Evolutionary conservation across 1,284 basidiomycete species (phyloP), one percentile per base, ranked within the genome.

Genomic region (Melampsora americana): DNA sequence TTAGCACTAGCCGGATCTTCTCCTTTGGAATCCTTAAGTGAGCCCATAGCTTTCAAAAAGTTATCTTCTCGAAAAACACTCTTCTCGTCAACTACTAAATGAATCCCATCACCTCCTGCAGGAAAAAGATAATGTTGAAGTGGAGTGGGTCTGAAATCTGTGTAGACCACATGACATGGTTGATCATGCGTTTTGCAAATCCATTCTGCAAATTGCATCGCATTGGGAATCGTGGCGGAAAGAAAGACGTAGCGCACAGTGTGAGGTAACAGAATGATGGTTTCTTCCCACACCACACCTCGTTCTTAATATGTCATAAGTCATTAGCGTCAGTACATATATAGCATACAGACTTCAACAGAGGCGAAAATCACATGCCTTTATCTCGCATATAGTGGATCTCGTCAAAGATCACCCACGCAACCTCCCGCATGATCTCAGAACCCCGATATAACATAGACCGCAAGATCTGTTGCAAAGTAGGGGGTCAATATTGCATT

Each of bases 341-440:
- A 16, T 16, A 30, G 7, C 91, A 90, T n/a, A n/a, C 2, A 30
- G 6, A 9, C 16, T 59, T 53, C 39, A 66, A 60, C 60, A 53
- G 64, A 18, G 3, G 18, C 28, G 48, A 18, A 30, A 60, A 35
- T 59, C 26, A 79, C 82, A 74, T 32, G 84, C 85, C 85, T 79
- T 95, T 94, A 86, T 99, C 96, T 79, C 96, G 91, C 96, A 99
- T 99, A 85, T 99, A 99, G 84, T 99, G 96, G 78, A 99, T 97
- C 84, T 99, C 96, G 83, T 99, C 96, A 82, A 99, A 99, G 77
- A 99, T 89, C 78, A 99, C 95, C 96, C 96, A 99, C 0, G 95
- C 95, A 18, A 99, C 95, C 86, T 99, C 96, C 78, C 96, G 92
- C 92, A 99, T 97, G 80, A 99, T 91, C 84, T 99, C 96, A 20